These are phyloP conservation scores for Hericium rajendrae DNA, from an alignment of 768 basidiomycete genomes.

Conservation along the genomic window DNA sequence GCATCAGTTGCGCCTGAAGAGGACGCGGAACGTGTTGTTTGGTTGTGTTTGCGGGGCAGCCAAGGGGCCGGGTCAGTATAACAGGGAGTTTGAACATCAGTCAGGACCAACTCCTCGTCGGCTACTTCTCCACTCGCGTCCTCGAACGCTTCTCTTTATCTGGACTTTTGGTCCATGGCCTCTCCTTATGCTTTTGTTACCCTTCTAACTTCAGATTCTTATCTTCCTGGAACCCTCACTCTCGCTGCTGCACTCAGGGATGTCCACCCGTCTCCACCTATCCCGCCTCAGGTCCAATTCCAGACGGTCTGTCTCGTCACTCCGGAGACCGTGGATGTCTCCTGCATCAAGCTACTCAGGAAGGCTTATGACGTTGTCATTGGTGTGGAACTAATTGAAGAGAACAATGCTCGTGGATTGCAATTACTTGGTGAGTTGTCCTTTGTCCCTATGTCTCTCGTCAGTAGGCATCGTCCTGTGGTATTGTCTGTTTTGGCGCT, in stretches of 20 bases:
- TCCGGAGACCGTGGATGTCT: slow-evolving; percentile 84
- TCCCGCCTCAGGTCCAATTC: slow-evolving; percentile 56
- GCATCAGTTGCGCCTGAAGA: too few relatives aligned
- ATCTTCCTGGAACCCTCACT: slow-evolving; percentile 88
- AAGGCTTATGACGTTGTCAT: slow-evolving; percentile 77
- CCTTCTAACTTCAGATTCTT: slow-evolving; percentile 83
- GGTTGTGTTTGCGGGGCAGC: neutral
- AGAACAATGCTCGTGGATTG: slow-evolving; percentile 56
- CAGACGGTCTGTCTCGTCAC: slow-evolving; percentile 87
- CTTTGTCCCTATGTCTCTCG: neutral
- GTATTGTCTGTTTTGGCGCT: too few relatives aligned
- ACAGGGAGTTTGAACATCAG: neutral
- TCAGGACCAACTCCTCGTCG: neutral
- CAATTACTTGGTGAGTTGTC: slow-evolving; percentile 68
- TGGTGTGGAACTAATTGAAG: slow-evolving; percentile 83
- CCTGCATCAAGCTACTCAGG: slow-evolving; percentile 69
- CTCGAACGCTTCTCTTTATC: slow-evolving; percentile 8
- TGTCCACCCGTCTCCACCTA: slow-evolving; percentile 52
- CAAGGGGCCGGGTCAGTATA: neutral
- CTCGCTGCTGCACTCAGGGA: slow-evolving; percentile 79
- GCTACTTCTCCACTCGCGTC: slow-evolving; percentile 7
- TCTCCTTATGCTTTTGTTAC: slow-evolving; percentile 77
- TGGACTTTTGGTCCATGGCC: slow-evolving; percentile 38
- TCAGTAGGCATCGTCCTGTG: neutral
- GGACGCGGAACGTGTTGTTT: neutral